phyloP scores from a whole-genome alignment of 2,329 filamentous ascomycete species.

The Ophiostoma piceae region DNA sequence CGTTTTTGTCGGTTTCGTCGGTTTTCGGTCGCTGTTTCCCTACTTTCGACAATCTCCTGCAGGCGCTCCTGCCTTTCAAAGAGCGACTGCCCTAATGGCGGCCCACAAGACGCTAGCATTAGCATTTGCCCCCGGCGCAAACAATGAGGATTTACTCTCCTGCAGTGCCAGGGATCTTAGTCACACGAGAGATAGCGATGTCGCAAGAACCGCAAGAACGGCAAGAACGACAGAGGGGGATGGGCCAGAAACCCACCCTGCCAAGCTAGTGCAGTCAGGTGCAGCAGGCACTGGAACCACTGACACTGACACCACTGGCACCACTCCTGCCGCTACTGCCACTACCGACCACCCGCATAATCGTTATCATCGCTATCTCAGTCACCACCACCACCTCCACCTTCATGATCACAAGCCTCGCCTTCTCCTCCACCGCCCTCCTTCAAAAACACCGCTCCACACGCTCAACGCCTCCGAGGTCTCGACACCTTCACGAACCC shows the following conservation, averaged over 20 bases:
- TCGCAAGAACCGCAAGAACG: constrained; percentile 14
- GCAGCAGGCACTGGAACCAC: neutral
- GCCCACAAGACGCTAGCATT: constrained; percentile 10
- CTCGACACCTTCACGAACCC: constrained; percentile 22
- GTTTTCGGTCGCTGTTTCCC: constrained; percentile 6
- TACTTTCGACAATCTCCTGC: constrained; percentile 5
- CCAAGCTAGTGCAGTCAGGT: constrained; percentile 17
- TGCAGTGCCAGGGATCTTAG: constrained; percentile 7
- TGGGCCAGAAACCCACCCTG: constrained; percentile 6
- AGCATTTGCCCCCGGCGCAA: constrained; percentile 4
- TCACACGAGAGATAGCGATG: constrained; percentile 15
- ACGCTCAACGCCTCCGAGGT: constrained; percentile 19
- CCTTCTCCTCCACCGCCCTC: neutral
- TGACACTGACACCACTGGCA: constrained; percentile 9
- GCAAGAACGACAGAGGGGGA: constrained; percentile 8
- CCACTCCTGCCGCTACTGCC: neutral
- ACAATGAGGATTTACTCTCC: neutral
- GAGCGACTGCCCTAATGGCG: constrained; percentile 3
- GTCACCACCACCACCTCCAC: constrained; percentile 9
- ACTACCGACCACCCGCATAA: constrained; percentile 14
- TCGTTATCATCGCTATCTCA: constrained; percentile 9
- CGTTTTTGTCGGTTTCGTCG: neutral
- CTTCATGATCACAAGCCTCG: constrained; percentile 4
- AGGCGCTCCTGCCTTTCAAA: constrained; percentile 1
- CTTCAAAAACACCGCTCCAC: constrained; percentile 12